Base-by-base conservation (phyloP, 805 yeast species). In the Candida xiaguanensis region DNA sequence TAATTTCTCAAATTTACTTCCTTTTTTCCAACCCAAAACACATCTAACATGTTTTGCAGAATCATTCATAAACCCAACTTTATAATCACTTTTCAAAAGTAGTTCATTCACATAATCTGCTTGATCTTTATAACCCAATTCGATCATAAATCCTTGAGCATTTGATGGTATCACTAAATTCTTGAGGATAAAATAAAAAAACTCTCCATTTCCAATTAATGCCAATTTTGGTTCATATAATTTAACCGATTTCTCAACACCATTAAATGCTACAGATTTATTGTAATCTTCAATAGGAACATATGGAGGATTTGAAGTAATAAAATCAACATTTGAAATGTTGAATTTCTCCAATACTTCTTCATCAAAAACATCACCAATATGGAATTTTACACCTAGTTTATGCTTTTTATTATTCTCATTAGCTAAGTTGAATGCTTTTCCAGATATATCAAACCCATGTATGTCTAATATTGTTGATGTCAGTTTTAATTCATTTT, bases 301-400 rank as follows among this genome's bases (percentile, higher is more conserved):
- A 53, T 91, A 91, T 0, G 99, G 99, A 1, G 99, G 99, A 50
- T 91, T 91, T n/a, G 95, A 77, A 0, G 82, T 73, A 1, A 93
- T 53, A 2, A 91, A 39, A 42, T 82, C 84, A 13, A 67, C 54
- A 2, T 30, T 22, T 2, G 15, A 4, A 0, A 42, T 13, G 2
- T 39, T 42, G n/a, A 41, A 15, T n/a, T 40, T 22, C 8, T 38
- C 16, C 4, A 41, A 6, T 6, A 43, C 16, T 13, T 34, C 29
- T 3, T 25, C 17, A 26, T 41, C 34, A 22, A 53, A 48, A 19
- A 53, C 23, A 44, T 54, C 47, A 3, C 43, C 51, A 17, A 40
- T 19, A n/a, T 36, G 34, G 11, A 53, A 43, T 8, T 19, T 24
- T 6, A 52, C 42, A 4, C 38, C 36, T n/a, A 36, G 18, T 15